These are phyloP conservation scores for Yarrowia bubula DNA, from an alignment of 805 yeast genomes.

Conservation along the genomic window DNA sequence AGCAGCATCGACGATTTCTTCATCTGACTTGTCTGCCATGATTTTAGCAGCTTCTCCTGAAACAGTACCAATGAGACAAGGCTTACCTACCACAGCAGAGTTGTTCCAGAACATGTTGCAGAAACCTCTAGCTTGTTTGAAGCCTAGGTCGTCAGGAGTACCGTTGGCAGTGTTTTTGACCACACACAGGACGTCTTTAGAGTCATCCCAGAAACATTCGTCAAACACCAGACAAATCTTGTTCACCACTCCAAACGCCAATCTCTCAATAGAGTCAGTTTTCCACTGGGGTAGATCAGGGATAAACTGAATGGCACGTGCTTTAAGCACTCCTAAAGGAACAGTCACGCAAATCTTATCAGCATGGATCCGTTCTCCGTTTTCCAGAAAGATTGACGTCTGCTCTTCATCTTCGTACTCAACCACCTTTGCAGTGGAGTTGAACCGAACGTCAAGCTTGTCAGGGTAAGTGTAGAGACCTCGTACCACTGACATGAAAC, in stretches of 20 bases:
- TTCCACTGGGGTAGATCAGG: constrained; percentile 47
- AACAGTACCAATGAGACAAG: constrained; percentile 43
- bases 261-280: constrained; percentile 41
- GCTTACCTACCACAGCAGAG: constrained; percentile 40
- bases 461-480: constrained; percentile 43
- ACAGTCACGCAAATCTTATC: constrained; percentile 43
- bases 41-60: constrained; percentile 43
- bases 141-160: constrained; percentile 31
- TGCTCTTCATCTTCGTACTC: constrained; percentile 40
- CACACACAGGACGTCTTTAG: constrained; percentile 38
- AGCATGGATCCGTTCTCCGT: constrained; percentile 44
- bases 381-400: constrained; percentile 39
- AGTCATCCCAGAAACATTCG: constrained; percentile 43
- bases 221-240: constrained; percentile 43
- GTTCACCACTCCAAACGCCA: constrained; percentile 44
- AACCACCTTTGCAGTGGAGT: constrained; percentile 41
- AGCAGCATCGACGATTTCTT: constrained; percentile 39
- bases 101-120: constrained; percentile 44
- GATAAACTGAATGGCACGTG: constrained; percentile 41
- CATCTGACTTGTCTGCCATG: constrained; percentile 38
- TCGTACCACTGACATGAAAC: constrained; percentile 40
- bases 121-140: constrained; percentile 38
- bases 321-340: constrained; percentile 45
- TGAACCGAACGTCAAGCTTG: constrained; percentile 44
- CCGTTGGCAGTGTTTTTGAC: constrained; percentile 35